phyloP scores from a whole-genome alignment of 1,284 basidiomycete genomes.

The Neonothopanus nambi region DNA sequence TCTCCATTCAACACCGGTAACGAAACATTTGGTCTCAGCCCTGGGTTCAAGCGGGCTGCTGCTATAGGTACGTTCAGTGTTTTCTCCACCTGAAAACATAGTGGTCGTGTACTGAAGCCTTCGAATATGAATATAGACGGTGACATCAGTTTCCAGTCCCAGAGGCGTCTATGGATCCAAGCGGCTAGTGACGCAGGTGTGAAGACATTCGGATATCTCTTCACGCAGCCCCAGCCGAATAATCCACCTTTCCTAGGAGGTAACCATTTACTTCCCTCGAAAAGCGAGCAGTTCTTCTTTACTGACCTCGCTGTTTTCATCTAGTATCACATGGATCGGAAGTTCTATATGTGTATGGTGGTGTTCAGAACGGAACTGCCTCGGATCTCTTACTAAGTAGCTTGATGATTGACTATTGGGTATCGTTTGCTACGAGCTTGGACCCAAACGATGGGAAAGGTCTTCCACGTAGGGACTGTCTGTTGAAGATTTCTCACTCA shows the following conservation, averaged over 20 bases:
- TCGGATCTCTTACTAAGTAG: conserved; percentile 32
- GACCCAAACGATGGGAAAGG: conserved; percentile 51
- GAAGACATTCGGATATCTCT: conserved; percentile 47
- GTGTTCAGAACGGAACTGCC: conserved; percentile 23
- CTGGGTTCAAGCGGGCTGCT: conserved; percentile 42
- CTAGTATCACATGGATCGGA: conserved; percentile 42
- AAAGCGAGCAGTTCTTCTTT: not conserved
- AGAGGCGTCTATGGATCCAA: conserved; percentile 41
- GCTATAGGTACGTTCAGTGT: conserved; percentile 34
- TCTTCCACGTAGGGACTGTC: conserved; percentile 33
- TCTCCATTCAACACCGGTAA: conserved; percentile 26
- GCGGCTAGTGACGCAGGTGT: conserved; percentile 38
- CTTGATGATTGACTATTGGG: conserved; percentile 51
- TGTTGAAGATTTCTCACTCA: conserved; percentile 15
- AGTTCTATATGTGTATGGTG: conserved; percentile 40
- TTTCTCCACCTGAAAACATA: not conserved
- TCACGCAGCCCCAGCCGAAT: conserved; percentile 44
- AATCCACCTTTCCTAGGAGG: conserved; percentile 32
- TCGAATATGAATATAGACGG: conserved; percentile 27
- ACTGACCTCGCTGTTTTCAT: not conserved
- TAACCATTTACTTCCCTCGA: conserved; percentile 16
- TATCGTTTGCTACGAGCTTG: conserved; percentile 48
- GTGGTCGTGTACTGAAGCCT: not conserved
- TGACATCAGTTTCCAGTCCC: conserved; percentile 42
- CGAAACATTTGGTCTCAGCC: conserved; percentile 21